Evolutionary conservation across 352 stramenopile genomes (phyloP).

Genomic region (Phytophthora crassamura): DNA sequence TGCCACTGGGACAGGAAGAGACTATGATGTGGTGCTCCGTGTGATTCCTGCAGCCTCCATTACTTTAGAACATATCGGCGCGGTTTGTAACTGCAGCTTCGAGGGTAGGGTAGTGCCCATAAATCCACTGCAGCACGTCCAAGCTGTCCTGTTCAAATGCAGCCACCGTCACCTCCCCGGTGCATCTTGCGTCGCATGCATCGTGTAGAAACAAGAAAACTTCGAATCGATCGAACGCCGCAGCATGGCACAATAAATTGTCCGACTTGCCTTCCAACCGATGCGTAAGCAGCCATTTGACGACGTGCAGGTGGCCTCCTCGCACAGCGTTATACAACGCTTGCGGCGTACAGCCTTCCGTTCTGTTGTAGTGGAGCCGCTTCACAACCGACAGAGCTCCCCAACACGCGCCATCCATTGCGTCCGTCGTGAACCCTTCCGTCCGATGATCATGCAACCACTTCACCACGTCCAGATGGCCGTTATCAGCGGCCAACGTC

Average conservation of each 20-base stretch:
- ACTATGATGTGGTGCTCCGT: no score
- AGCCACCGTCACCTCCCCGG: no score
- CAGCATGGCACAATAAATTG: background rate
- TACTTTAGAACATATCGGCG: no score
- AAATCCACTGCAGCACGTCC: no score
- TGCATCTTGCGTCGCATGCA: no score
- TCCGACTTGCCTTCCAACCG: background rate
- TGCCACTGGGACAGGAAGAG: no score
- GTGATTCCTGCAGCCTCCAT: no score
- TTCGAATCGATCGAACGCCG: background rate
- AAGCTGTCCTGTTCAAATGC: no score
- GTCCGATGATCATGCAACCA: conserved; percentile 4
- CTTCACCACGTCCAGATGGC: conserved; percentile 3
- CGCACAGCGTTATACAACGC: background rate
- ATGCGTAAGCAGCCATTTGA: conserved; percentile 2
- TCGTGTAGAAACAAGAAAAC: conserved; percentile 7
- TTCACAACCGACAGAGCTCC: conserved; percentile 6
- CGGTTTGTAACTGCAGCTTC: no score
- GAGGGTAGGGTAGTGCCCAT: no score
- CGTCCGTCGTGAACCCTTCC: background rate
- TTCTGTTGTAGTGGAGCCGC: conserved; percentile 1
- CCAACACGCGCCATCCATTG: background rate
- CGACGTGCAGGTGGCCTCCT: background rate
- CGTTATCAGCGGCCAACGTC: background rate
- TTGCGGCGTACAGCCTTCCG: background rate